These are phyloP conservation scores for Metschnikowia gruessii DNA, from an alignment of 805 yeast genomes.

Conservation along the genomic window DNA sequence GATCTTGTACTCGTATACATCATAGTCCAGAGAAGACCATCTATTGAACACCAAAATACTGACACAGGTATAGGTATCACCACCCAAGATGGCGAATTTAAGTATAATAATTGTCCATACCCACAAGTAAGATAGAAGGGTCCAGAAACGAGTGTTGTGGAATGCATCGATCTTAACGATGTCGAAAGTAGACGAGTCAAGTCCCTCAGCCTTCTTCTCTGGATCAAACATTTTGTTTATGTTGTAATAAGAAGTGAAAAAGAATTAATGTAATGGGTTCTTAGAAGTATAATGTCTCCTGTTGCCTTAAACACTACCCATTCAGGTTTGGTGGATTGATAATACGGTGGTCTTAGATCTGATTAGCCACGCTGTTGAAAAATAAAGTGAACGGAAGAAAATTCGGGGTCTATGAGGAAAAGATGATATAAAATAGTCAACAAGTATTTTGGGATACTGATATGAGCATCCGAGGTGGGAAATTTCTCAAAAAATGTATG, in stretches of 20 bases:
- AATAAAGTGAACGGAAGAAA: too few species aligned
- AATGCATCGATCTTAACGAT: conserved; percentile 46
- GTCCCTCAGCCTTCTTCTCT: conserved; percentile 13
- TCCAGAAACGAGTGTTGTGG: conserved; percentile 42
- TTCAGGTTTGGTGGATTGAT: too few species aligned
- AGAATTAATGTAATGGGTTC: too few species aligned
- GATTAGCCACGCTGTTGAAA: too few species aligned
- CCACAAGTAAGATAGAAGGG: conserved; percentile 42
- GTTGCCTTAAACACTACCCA: too few species aligned
- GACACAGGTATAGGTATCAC: conserved; percentile 79
- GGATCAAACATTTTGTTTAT: conserved; percentile 12
- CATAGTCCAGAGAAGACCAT: conserved; percentile 55
- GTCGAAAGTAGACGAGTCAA: conserved; percentile 47
- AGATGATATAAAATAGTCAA: too few species aligned
- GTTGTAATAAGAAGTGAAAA: not conserved
- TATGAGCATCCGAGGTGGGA: too few species aligned
- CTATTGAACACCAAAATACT: conserved; percentile 67
- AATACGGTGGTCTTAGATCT: too few species aligned
- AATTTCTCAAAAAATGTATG: not conserved
- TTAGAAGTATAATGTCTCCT: too few species aligned
- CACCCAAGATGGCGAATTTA: conserved; percentile 51
- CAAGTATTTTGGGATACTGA: too few species aligned
- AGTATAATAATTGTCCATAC: conserved; percentile 48
- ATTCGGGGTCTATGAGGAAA: too few species aligned
- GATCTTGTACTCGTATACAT: conserved; percentile 48